phyloP scores from a whole-genome alignment of 495 filamentous ascomycete species.

The Talaromyces adpressus region DNA sequence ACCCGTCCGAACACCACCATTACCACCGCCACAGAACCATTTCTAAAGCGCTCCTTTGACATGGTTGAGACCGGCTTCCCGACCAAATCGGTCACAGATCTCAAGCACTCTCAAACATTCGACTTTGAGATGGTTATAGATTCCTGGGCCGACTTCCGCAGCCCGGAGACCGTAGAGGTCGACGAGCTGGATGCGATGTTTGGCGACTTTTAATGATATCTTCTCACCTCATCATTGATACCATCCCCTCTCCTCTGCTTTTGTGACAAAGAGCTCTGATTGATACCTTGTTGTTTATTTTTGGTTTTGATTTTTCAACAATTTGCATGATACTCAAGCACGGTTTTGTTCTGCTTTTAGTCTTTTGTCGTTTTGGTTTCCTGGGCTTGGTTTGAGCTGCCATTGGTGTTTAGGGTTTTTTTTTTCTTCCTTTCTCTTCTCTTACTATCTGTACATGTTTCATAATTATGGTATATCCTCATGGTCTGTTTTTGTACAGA shows the following conservation, averaged over 20 bases:
- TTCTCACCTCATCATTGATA: not conserved
- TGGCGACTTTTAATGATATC: constrained; percentile 33
- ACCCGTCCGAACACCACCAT: not conserved
- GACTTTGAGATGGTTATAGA: constrained; percentile 28
- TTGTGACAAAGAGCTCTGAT: not conserved
- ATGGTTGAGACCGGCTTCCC: constrained; percentile 43
- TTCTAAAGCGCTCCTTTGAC: constrained; percentile 38
- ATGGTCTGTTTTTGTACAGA: not conserved
- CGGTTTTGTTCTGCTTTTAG: not conserved
- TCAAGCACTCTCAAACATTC: constrained; percentile 9
- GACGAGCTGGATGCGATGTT: constrained; percentile 91
- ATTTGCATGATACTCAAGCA: not conserved
- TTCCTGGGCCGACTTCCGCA: constrained; percentile 59
- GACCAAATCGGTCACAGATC: constrained; percentile 35
- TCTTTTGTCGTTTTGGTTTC: not conserved
- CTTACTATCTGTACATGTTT: constrained; percentile 2
- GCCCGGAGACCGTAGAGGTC: constrained; percentile 82
- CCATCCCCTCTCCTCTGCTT: not conserved
- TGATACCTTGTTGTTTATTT: constrained; percentile 5
- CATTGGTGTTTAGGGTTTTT: not conserved
- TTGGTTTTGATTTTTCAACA: not conserved
- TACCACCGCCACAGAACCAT: constrained; percentile 25
- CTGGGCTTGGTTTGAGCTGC: not conserved
- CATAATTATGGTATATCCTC: not conserved
- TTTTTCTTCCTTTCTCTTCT: not conserved